These are phyloP conservation scores for Scutellaria barbata DNA, from an alignment of 257 asterid genomes.

Conservation along the genomic window DNA sequence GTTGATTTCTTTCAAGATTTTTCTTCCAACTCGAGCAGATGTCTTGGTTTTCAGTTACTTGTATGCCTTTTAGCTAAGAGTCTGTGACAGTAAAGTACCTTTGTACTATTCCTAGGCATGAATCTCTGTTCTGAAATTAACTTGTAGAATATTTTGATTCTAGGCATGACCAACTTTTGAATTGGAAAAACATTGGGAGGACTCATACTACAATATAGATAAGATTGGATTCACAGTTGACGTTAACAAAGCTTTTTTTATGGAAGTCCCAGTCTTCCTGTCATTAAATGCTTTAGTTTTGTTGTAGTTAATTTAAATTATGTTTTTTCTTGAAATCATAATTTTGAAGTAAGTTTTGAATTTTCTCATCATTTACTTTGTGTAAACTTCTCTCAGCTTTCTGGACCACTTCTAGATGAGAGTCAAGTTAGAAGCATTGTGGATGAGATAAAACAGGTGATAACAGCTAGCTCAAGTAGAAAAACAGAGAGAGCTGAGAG, in stretches of 20 bases:
- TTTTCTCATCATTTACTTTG: neutral
- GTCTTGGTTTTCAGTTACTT: neutral
- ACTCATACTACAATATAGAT: neutral
- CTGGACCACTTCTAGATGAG: conserved; percentile 85
- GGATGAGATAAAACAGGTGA: conserved; percentile 85
- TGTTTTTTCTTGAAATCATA: conserved; percentile 8
- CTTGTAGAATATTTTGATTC: neutral
- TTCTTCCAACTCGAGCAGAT: neutral
- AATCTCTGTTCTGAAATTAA: neutral
- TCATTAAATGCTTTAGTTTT: conserved; percentile 15
- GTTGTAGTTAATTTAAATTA: neutral
- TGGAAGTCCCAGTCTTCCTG: neutral
- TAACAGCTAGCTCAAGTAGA: conserved; percentile 93
- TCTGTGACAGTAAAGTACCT: neutral
- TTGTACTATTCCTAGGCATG: neutral
- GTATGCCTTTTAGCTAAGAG: neutral
- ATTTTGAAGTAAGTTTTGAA: neutral
- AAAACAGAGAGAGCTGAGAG: conserved; percentile 83
- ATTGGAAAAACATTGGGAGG: conserved; percentile 7
- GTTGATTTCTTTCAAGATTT: neutral
- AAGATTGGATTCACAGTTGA: neutral
- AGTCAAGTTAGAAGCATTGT: conserved; percentile 88
- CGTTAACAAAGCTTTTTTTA: neutral
- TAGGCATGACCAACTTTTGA: neutral
- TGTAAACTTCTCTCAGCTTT: conserved; percentile 52